Percentiles rank a stretch among this genome's conserved stretches.
Conservation (phyloP, 2,329 filamentous ascomycete species). For the Arthrobotrys megalospora region DNA sequence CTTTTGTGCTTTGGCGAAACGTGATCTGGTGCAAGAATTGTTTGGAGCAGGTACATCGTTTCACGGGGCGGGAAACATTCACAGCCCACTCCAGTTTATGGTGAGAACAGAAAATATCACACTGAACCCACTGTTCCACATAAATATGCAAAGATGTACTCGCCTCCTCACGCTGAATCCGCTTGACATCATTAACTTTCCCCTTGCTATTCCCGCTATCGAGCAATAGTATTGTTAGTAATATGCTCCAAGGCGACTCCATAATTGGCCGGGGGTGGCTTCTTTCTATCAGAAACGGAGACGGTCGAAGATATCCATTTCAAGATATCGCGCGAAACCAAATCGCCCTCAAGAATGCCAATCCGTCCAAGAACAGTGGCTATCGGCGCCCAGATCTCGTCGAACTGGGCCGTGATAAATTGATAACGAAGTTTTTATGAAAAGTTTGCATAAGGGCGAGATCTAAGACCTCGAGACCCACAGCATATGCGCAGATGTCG, state of each 20-base stretch:
- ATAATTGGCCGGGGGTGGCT: slow-evolving; percentile 19
- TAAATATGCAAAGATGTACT: slow-evolving; percentile 28
- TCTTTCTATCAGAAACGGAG: slow-evolving; percentile 54
- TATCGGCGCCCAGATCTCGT: slow-evolving; percentile 28
- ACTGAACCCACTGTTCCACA: slow-evolving; percentile 24
- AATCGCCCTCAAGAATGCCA: slow-evolving; percentile 26
- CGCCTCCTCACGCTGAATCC: slow-evolving; percentile 3
- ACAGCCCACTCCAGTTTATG: slow-evolving; percentile 15
- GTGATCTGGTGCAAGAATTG: slow-evolving; percentile 54
- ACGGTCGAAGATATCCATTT: slow-evolving; percentile 34
- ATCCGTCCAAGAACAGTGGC: slow-evolving; percentile 18
- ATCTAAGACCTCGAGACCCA: slow-evolving; percentile 32
- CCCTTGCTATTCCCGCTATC: slow-evolving; percentile 9
- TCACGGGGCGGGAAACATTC: slow-evolving; percentile 54
- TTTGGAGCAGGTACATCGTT: slow-evolving; percentile 56
- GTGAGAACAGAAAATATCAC: slow-evolving; percentile 6
- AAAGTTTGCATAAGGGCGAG: slow-evolving; percentile 8
- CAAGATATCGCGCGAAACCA: slow-evolving; percentile 36
- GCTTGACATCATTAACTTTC: slow-evolving; percentile 43
- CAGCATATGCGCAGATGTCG: slow-evolving; percentile 29
- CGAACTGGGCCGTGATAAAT: slow-evolving; percentile 12
- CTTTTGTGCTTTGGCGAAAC: slow-evolving; percentile 49
- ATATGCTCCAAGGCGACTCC: slow-evolving; percentile 3
- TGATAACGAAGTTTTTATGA: slow-evolving; percentile 1
- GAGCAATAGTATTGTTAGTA: background rate